Conservation (phyloP, 257 asterid species). For the Voacanga thouarsii region DNA sequence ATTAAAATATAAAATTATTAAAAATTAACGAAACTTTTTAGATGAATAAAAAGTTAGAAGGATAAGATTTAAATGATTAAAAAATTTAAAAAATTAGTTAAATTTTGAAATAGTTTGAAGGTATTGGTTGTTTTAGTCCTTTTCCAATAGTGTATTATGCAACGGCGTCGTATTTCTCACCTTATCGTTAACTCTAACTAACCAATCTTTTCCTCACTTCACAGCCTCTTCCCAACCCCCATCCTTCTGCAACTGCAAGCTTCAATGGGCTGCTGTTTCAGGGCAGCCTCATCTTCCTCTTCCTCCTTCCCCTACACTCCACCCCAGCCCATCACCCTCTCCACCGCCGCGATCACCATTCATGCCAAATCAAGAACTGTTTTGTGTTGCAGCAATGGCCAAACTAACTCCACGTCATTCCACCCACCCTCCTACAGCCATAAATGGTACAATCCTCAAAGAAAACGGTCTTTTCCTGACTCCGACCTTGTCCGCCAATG, state of each 20-base stretch:
- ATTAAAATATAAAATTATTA: no score
- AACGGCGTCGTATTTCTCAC: background rate
- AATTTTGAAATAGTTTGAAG: no score
- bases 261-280: constrained; percentile 28
- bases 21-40: no score
- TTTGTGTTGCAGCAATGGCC: constrained; percentile 15
- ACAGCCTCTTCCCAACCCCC: background rate
- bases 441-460: constrained; percentile 22
- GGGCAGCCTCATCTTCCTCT: constrained; percentile 17
- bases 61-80: no score
- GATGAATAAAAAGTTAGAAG: no score
- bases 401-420: constrained; percentile 18
- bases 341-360: background rate
- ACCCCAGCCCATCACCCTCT: constrained; percentile 9
- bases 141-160: no score
- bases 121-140: no score
- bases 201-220: background rate
- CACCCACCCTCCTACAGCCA: constrained; percentile 16
- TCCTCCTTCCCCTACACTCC: constrained; percentile 10
- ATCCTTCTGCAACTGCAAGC: background rate
- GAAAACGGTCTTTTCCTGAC: background rate
- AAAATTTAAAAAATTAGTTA: no score
- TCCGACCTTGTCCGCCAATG: constrained; percentile 31
- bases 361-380: background rate
- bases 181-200: constrained; percentile 4